Percentiles rank a stretch among this genome's conserved stretches.
Evolutionary conservation across 2,329 filamentous ascomycete genomes (phyloP).

Genomic region (Cladophialophora carrionii): DNA sequence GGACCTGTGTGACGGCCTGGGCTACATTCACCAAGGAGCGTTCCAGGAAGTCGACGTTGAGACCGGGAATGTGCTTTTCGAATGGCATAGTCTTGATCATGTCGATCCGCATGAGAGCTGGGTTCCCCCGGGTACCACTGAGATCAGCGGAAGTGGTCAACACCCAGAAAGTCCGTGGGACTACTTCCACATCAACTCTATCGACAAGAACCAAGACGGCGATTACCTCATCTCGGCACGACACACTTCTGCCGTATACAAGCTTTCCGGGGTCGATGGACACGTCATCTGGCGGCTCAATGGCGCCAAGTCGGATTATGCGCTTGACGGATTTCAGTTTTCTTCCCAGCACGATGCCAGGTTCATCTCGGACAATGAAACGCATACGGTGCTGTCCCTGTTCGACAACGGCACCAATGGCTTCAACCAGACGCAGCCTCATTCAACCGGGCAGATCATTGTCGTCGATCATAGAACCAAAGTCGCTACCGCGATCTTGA

Average conservation of each 20-base stretch:
- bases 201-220: conserved; percentile 48
- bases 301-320: conserved; percentile 42
- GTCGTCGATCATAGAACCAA: conserved; percentile 45
- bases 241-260: conserved; percentile 48
- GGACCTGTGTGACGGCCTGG: conserved; percentile 48
- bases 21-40: conserved; percentile 57
- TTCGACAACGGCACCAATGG: conserved; percentile 51
- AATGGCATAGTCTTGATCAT: conserved; percentile 63
- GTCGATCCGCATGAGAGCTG: conserved; percentile 55
- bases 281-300: conserved; percentile 47
- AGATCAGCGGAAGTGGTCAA: conserved; percentile 54
- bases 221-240: conserved; percentile 50
- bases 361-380: conserved; percentile 46
- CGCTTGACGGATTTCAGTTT: conserved; percentile 44
- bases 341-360: conserved; percentile 51
- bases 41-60: conserved; percentile 59
- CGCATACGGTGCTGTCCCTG: conserved; percentile 46
- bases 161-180: conserved; percentile 52
- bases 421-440: conserved; percentile 46
- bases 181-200: conserved; percentile 51
- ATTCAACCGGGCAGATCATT: conserved; percentile 48
- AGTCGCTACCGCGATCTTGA: conserved; percentile 43
- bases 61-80: conserved; percentile 59
- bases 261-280: conserved; percentile 47
- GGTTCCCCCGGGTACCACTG: conserved; percentile 51